Base-by-base conservation (phyloP, 2,329 filamentous ascomycete species). In the Paraconiothyrium brasiliense region DNA sequence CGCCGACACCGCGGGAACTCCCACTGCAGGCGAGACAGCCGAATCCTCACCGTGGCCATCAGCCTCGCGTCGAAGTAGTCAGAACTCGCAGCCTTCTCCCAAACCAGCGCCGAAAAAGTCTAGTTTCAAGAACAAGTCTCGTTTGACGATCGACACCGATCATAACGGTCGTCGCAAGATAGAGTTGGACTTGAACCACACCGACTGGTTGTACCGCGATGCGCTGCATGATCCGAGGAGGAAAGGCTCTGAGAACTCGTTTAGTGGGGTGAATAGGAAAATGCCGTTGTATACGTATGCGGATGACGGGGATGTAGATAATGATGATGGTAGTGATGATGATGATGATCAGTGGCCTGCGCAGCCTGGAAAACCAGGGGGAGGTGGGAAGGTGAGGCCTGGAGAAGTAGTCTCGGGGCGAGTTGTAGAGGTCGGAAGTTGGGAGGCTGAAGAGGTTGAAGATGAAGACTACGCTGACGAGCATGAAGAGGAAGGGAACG, bases 1-100 rank as follows among this genome's bases (percentile, higher is more conserved):
- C 55, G 35, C 57, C 27, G 41, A 43, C 63, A 50, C n/a, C 16
- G 6, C n/a, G 41, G 59, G 47, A 16, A 30, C 16, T 8, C 16
- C 39, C 3, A 20, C 39, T 7, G 39, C 14, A 16, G 16, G 6
- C 4, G 14, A 16, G 16, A 20, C 20, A 20, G 43, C 20, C 4
- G 20, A 20, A 1, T 2, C 24, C 11, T 46, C 43, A 24, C 8
- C 43, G 9, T 22, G 20, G n/a, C 10, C 9, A 24, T 24, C 43
- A 4, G 2, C 20, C 20, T 24, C 43, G 20, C 20, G 20, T 3
- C n/a, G n/a, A 22, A 24, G 43, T 11, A 46, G 43, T 20, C 6
- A 46, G 6, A 46, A 24, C 20, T 46, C 41, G 16, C 43, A 46
- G 10, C 6, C 16, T n/a, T 6, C n/a, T 7, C 1, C 6, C 41